phyloP scores from a whole-genome alignment of 768 basidiomycete species.

The Epithele typhae region DNA sequence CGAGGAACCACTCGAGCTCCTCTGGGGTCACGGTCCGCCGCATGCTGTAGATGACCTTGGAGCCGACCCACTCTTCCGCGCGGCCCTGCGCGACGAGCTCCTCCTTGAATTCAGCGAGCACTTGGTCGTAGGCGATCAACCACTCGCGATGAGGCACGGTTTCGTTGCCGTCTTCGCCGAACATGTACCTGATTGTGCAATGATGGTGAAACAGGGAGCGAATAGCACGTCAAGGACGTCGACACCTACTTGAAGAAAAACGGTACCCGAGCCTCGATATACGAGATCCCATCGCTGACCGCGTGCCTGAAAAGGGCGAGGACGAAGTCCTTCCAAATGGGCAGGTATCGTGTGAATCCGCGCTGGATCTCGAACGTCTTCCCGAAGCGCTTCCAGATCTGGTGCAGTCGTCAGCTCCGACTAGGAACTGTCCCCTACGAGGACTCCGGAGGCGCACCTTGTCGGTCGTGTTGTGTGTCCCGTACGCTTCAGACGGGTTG shows the following conservation, averaged over 20 bases:
- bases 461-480: slow-evolving; percentile 62
- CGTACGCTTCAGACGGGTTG: slow-evolving; percentile 65
- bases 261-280: slow-evolving; percentile 65
- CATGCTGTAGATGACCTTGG: slow-evolving; percentile 72
- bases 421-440: too few species aligned
- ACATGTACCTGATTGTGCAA: slow-evolving; percentile 43
- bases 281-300: slow-evolving; percentile 68
- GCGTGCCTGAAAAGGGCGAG: slow-evolving; percentile 57
- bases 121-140: slow-evolving; percentile 48
- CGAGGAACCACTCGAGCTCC: slow-evolving; percentile 60
- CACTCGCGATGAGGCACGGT: slow-evolving; percentile 57
- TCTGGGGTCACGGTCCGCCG: slow-evolving; percentile 51
- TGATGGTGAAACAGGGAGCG: background rate
- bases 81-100: slow-evolving; percentile 49
- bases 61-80: slow-evolving; percentile 60
- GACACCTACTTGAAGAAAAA: slow-evolving; percentile 48
- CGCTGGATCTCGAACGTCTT: slow-evolving; percentile 46
- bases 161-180: slow-evolving; percentile 50
- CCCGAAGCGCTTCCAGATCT: slow-evolving; percentile 78
- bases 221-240: background rate
- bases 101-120: slow-evolving; percentile 48
- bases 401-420: too few species aligned
- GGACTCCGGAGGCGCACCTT: slow-evolving; percentile 45
- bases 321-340: slow-evolving; percentile 58
- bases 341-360: slow-evolving; percentile 45